Evolutionary conservation across 495 filamentous ascomycete species (phyloP).

Genomic region (Trichoderma virens): DNA sequence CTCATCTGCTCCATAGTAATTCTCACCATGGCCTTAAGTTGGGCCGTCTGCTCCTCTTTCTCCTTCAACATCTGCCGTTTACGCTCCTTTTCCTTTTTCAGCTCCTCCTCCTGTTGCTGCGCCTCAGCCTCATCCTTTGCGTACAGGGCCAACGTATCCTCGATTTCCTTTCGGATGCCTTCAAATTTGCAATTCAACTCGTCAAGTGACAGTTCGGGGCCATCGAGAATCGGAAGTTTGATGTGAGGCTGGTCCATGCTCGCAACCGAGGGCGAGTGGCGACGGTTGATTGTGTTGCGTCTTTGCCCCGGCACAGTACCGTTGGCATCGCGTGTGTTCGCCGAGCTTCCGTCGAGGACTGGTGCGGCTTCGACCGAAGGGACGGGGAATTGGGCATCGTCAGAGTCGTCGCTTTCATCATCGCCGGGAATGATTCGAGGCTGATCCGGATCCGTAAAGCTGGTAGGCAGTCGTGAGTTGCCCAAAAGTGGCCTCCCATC

Average conservation of each 20-base stretch:
- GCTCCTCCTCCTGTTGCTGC: constrained; percentile 63
- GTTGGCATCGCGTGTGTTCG: constrained; percentile 54
- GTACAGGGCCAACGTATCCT: constrained; percentile 46
- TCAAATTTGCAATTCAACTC: constrained; percentile 66
- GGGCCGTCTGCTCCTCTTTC: constrained; percentile 76
- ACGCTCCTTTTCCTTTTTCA: constrained; percentile 60
- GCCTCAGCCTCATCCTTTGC: constrained; percentile 62
- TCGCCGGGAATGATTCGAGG: constrained; percentile 31
- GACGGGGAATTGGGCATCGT: constrained; percentile 29
- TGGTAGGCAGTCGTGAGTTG: constrained; percentile 44
- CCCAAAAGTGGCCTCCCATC: constrained; percentile 50
- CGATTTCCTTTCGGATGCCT: constrained; percentile 59
- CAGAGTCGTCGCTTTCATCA: constrained; percentile 27
- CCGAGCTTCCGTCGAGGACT: constrained; percentile 39
- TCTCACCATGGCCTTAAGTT: constrained; percentile 72
- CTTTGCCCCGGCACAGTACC: constrained; percentile 48
- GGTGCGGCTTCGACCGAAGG: constrained; percentile 49
- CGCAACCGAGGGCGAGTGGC: constrained; percentile 65
- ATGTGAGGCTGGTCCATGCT: constrained; percentile 46
- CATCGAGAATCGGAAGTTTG: constrained; percentile 34
- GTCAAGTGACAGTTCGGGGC: constrained; percentile 37
- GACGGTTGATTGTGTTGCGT: constrained; percentile 61
- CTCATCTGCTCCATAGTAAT: constrained; percentile 75
- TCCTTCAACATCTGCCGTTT: constrained; percentile 69
- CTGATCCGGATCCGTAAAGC: constrained; percentile 41